These are phyloP conservation scores for Zangia roseola DNA, from an alignment of 768 basidiomycete species.

Conservation along the genomic window DNA sequence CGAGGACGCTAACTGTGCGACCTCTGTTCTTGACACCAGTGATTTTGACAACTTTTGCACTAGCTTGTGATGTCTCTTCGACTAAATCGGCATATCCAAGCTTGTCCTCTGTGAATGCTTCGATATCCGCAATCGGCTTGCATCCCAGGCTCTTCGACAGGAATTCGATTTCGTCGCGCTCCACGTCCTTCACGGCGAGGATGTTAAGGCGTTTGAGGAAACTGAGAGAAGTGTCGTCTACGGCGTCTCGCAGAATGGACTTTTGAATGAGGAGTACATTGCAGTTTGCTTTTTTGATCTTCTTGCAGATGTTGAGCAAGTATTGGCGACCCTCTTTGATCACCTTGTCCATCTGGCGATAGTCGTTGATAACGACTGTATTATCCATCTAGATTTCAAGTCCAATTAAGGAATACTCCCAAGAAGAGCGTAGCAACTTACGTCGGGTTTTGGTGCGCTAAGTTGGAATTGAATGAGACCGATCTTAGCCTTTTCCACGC, in stretches of 20 bases:
- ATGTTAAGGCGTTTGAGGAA: conserved; percentile 98
- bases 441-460: conserved; percentile 96
- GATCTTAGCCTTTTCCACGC: conserved; percentile 98
- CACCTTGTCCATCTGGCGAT: conserved; percentile 99
- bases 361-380: conserved; percentile 98
- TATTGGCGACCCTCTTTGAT: conserved; percentile 99
- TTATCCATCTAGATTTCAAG: conserved; percentile 85
- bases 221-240: conserved; percentile 94
- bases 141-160: conserved; percentile 91
- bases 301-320: conserved; percentile 96
- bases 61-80: conserved; percentile 80
- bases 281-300: conserved; percentile 99
- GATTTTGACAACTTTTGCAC: conserved; percentile 89
- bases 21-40: conserved; percentile 95
- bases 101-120: conserved; percentile 97
- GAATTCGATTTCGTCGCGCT: conserved; percentile 98
- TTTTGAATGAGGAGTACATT: conserved; percentile 99
- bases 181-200: conserved; percentile 94
- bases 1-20: conserved; percentile 92
- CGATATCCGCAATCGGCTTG: conserved; percentile 96
- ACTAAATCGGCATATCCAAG: conserved; percentile 94
- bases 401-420: background rate
- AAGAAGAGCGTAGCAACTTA: conserved; percentile 37
- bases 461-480: conserved; percentile 98
- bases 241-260: conserved; percentile 98